These are phyloP conservation scores for Platanthera guangdongensis DNA, from an alignment of 106 monocot species.

Conservation along the genomic window DNA sequence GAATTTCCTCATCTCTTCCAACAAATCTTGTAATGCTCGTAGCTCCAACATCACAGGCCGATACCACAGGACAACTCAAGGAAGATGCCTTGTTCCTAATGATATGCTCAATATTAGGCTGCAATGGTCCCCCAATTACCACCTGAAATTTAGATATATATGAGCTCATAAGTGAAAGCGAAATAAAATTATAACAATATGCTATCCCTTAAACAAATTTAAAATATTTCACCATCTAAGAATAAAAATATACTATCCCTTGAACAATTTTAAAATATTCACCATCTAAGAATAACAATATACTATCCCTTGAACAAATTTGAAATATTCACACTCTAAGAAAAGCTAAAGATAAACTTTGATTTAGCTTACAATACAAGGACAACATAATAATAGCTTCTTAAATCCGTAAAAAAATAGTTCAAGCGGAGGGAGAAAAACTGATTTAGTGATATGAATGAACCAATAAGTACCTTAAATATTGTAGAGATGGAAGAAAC, in stretches of 20 bases:
- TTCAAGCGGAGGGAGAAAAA: too few relatives aligned
- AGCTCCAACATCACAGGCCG: slow-evolving; percentile 62
- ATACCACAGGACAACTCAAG: slow-evolving; percentile 52
- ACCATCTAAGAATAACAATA: background rate
- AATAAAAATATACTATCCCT: background rate
- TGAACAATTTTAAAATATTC: background rate
- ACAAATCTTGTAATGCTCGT: slow-evolving; percentile 32
- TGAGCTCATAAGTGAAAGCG: background rate
- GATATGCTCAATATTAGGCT: slow-evolving; percentile 57
- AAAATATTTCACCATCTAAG: background rate
- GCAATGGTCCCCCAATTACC: slow-evolving; percentile 85
- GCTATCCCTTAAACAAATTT: background rate
- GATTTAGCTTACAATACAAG: background rate
- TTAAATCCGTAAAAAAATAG: too few relatives aligned
- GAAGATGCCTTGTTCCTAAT: slow-evolving; percentile 52
- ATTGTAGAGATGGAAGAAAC: too few relatives aligned
- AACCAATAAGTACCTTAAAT: too few relatives aligned
- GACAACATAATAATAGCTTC: background rate
- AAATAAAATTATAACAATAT: background rate
- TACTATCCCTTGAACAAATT: background rate
- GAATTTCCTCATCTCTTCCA: slow-evolving; percentile 33
- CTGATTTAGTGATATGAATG: too few relatives aligned
- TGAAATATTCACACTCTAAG: too few relatives aligned
- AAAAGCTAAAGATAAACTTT: background rate
- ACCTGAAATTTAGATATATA: slow-evolving; percentile 24